Conservation (phyloP, 257 asterid genomes). For the Gentiana dahurica region DNA sequence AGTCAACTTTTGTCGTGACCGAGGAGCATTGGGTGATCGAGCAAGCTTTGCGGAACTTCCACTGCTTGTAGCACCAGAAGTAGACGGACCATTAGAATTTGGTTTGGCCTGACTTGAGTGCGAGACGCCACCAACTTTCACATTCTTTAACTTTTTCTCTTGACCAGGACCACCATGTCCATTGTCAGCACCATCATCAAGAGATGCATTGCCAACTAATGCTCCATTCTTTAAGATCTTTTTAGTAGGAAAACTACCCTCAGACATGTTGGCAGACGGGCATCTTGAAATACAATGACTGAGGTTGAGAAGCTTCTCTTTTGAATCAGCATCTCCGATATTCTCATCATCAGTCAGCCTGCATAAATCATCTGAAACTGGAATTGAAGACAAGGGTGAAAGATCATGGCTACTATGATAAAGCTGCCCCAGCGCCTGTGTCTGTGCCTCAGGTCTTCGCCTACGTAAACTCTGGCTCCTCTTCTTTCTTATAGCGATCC, state of each 20-base stretch:
- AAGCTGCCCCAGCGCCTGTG: slow-evolving; percentile 1
- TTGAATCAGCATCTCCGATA: slow-evolving; percentile 42
- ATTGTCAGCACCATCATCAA: slow-evolving; percentile 12
- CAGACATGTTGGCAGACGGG: slow-evolving; percentile 19
- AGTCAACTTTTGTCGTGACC: slow-evolving; percentile 27
- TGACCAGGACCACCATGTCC: slow-evolving; percentile 8
- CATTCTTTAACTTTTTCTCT: slow-evolving; percentile 58
- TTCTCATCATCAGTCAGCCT: slow-evolving; percentile 71
- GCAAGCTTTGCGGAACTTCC: slow-evolving; percentile 35
- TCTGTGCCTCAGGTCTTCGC: slow-evolving; percentile 57
- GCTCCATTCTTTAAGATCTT: slow-evolving; percentile 7
- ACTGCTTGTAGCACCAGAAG: neutral
- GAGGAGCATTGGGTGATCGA: slow-evolving; percentile 41
- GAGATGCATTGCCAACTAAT: slow-evolving; percentile 19
- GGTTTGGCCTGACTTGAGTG: slow-evolving; percentile 70
- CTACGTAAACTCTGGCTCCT: slow-evolving; percentile 71
- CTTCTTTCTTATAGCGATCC: slow-evolving; percentile 43
- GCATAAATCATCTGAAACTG: slow-evolving; percentile 46
- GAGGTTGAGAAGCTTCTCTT: slow-evolving; percentile 64
- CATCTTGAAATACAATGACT: slow-evolving; percentile 75
- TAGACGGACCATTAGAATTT: slow-evolving; percentile 41
- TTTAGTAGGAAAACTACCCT: slow-evolving; percentile 12
- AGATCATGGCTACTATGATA: slow-evolving; percentile 31
- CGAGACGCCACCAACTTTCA: slow-evolving; percentile 86
- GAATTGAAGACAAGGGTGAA: slow-evolving; percentile 45